Conservation (phyloP, 371 early-diverging fungal species). For the Dinochytrium kinnereticum region DNA sequence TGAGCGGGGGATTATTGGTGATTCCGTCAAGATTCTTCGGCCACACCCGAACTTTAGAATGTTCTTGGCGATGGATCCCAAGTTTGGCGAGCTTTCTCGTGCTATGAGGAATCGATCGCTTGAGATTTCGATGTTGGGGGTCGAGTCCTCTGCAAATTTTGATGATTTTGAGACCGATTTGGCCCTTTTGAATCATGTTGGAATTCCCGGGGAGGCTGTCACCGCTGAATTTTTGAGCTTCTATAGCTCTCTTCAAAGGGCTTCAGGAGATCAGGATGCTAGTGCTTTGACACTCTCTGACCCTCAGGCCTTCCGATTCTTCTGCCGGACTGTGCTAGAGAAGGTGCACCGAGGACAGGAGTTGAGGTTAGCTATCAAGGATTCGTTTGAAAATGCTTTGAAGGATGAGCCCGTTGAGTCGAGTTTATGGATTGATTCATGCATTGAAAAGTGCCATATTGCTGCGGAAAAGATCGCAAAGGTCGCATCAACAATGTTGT, state of each 20-base stretch:
- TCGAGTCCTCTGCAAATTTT: neutral
- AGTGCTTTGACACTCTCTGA: neutral
- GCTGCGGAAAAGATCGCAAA: neutral
- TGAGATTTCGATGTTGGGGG: slow-evolving; percentile 64
- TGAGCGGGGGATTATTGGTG: slow-evolving; percentile 84
- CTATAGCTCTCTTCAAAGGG: neutral
- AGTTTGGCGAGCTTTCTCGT: slow-evolving; percentile 90
- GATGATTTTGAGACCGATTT: neutral
- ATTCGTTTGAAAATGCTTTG: no score
- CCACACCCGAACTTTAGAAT: slow-evolving; percentile 97
- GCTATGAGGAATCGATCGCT: slow-evolving; percentile 98
- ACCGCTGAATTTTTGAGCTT: neutral
- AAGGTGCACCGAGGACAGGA: neutral
- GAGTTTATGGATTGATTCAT: neutral
- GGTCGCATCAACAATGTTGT: neutral
- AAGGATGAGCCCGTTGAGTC: no score
- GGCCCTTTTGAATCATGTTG: neutral
- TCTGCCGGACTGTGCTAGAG: neutral
- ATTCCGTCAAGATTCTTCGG: slow-evolving; percentile 77
- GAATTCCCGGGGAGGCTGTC: neutral
- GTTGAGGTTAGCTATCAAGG: neutral
- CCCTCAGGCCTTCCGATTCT: neutral
- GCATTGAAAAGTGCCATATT: neutral
- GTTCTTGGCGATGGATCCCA: slow-evolving; percentile 98
- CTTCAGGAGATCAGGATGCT: neutral